These are phyloP conservation scores for Stellera chamaejasme DNA, from an alignment of 345 rosid genomes.

Conservation along the genomic window DNA sequence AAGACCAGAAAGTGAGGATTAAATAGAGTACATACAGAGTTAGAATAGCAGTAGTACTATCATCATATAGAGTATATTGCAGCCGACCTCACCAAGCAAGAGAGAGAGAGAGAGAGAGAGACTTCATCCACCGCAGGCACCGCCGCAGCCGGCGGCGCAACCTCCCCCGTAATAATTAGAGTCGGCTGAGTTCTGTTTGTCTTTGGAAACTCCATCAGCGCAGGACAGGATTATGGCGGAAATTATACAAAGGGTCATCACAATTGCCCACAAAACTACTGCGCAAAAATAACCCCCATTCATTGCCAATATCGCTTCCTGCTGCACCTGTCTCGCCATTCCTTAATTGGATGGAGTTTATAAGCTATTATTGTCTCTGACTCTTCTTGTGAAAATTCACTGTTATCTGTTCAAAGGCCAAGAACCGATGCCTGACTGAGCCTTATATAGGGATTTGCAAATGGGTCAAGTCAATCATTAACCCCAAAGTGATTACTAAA, in stretches of 20 bases:
- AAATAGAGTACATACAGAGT: too few species aligned
- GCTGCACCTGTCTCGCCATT: constrained; percentile 29
- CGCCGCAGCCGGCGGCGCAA: constrained; percentile 32
- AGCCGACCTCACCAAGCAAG: background rate
- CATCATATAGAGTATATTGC: too few species aligned
- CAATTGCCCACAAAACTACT: constrained; percentile 28
- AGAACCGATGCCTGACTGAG: background rate
- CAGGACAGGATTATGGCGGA: constrained; percentile 47
- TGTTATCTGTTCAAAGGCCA: background rate
- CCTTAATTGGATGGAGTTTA: background rate
- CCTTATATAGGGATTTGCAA: constrained; percentile 5
- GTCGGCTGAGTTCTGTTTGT: constrained; percentile 14
- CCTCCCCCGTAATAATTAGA: constrained; percentile 31
- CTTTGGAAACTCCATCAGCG: constrained; percentile 38
- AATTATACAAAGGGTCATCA: constrained; percentile 33
- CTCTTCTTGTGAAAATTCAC: background rate
- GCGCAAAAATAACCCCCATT: constrained; percentile 6
- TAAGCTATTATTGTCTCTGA: too few species aligned
- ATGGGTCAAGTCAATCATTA: background rate
- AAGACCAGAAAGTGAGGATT: too few species aligned
- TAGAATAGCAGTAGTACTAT: too few species aligned
- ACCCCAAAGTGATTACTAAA: background rate
- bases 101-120: background rate
- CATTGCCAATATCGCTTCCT: background rate
- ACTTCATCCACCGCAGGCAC: constrained; percentile 33